Conservation (phyloP, 768 basidiomycete species). For the Suillus spraguei region DNA sequence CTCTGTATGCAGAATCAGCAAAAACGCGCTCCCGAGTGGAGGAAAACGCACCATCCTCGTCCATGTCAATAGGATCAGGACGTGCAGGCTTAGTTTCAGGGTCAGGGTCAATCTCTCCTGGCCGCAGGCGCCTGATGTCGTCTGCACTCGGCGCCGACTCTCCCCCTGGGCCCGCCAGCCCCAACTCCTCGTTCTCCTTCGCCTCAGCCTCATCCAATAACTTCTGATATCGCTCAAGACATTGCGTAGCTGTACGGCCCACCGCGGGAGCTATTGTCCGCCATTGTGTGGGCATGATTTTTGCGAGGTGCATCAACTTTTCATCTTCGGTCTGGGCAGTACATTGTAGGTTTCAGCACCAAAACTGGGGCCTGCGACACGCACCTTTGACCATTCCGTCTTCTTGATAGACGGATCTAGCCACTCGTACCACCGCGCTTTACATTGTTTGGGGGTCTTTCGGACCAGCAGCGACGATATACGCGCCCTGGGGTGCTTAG, state of each 20-base stretch:
- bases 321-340: constrained; percentile 87
- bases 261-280: constrained; percentile 98
- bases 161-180: constrained; percentile 77
- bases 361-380: constrained; percentile 19
- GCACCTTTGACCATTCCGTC: constrained; percentile 98
- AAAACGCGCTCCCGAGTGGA: not conserved
- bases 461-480: constrained; percentile 97
- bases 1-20: constrained; percentile 49
- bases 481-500: constrained; percentile 68
- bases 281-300: constrained; percentile 99
- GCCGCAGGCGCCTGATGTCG: constrained; percentile 83
- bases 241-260: constrained; percentile 96
- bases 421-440: constrained; percentile 99
- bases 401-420: constrained; percentile 99
- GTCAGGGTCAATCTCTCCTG: constrained; percentile 98
- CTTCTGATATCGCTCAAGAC: constrained; percentile 97
- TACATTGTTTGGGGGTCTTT: constrained; percentile 99
- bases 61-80: constrained; percentile 99
- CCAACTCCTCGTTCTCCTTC: constrained; percentile 94
- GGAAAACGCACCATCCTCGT: constrained; percentile 82
- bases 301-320: constrained; percentile 95
- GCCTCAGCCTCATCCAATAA: constrained; percentile 96
- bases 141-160: constrained; percentile 91
- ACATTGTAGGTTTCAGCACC: not conserved
- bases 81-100: constrained; percentile 98